Conservation (phyloP, 1,284 basidiomycete species). For the Kalmanozyma brasiliensis region DNA sequence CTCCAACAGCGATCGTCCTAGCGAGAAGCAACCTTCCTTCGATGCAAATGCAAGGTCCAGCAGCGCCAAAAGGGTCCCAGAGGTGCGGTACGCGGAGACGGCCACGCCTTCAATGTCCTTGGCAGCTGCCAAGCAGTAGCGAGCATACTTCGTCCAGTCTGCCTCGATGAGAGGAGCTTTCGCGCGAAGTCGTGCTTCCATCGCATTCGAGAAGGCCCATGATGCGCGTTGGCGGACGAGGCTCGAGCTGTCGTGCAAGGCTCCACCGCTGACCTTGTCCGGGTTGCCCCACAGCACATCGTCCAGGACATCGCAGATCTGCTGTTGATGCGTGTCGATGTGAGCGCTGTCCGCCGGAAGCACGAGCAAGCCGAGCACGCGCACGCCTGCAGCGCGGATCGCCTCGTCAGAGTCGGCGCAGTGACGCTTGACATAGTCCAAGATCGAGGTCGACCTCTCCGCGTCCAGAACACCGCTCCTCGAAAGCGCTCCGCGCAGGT, state of each 20-base stretch:
- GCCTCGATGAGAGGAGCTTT: neutral
- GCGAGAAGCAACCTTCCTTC: neutral
- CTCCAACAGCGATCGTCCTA: constrained; percentile 10
- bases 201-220: constrained; percentile 31
- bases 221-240: constrained; percentile 40
- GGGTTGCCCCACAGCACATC: constrained; percentile 7
- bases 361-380: constrained; percentile 35
- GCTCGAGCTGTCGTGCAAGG: constrained; percentile 28
- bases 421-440: constrained; percentile 14
- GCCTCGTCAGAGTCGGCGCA: constrained; percentile 20
- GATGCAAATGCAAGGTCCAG: neutral
- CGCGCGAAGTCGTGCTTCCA: constrained; percentile 20
- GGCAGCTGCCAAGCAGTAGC: constrained; percentile 30
- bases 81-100: constrained; percentile 30
- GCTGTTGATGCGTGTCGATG: neutral
- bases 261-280: neutral
- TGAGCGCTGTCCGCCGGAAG: constrained; percentile 13
- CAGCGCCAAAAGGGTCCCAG: constrained; percentile 26
- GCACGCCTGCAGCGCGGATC: constrained; percentile 33
- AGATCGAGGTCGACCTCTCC: neutral
- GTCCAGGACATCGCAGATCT: neutral
- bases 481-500: constrained; percentile 16
- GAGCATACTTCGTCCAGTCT: constrained; percentile 12
- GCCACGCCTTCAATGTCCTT: constrained; percentile 37
- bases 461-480: neutral